phyloP scores from a whole-genome alignment of 352 stramenopile species.

The Phytophthora meadii region DNA sequence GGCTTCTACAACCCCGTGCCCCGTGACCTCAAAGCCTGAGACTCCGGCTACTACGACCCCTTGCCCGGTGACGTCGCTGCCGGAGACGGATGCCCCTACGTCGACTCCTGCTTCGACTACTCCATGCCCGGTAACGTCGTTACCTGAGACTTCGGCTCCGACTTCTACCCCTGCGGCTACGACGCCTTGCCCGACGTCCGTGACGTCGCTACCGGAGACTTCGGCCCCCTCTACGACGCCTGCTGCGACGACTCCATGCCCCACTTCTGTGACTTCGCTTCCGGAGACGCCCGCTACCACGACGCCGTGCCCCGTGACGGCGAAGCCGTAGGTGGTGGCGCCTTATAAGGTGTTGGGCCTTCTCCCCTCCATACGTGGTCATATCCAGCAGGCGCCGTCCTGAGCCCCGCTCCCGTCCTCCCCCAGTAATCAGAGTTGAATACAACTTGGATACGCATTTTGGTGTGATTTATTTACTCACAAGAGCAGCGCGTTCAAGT shows the following conservation, averaged over 20 bases:
- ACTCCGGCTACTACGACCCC: constrained; percentile 15
- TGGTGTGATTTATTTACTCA: constrained; percentile 31
- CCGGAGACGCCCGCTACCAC: constrained; percentile 31
- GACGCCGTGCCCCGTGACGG: constrained; percentile 47
- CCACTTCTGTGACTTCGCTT: constrained; percentile 22
- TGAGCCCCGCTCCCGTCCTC: constrained; percentile 26
- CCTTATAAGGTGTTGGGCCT: constrained; percentile 29
- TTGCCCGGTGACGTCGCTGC: constrained; percentile 16
- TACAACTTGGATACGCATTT: constrained; percentile 40
- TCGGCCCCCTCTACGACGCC: constrained; percentile 3
- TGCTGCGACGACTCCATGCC: constrained; percentile 13
- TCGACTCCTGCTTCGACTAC: constrained; percentile 6
- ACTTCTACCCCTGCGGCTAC: constrained; percentile 1
- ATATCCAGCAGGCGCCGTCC: constrained; percentile 19
- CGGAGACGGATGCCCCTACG: constrained; percentile 6
- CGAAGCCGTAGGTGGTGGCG: constrained; percentile 27
- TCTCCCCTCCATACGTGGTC: constrained; percentile 27
- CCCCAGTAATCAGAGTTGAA: constrained; percentile 33
- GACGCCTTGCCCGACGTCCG: constrained; percentile 30
- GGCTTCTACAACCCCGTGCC: constrained; percentile 12
- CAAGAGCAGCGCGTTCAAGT: constrained; percentile 20
- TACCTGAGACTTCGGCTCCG: constrained; percentile 13
- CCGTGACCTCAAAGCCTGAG: constrained; percentile 25
- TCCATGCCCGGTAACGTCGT: constrained; percentile 10
- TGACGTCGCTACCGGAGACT: constrained; percentile 27